Conservation (phyloP, 805 yeast species). For the Saccharomycopsis sp. region DNA sequence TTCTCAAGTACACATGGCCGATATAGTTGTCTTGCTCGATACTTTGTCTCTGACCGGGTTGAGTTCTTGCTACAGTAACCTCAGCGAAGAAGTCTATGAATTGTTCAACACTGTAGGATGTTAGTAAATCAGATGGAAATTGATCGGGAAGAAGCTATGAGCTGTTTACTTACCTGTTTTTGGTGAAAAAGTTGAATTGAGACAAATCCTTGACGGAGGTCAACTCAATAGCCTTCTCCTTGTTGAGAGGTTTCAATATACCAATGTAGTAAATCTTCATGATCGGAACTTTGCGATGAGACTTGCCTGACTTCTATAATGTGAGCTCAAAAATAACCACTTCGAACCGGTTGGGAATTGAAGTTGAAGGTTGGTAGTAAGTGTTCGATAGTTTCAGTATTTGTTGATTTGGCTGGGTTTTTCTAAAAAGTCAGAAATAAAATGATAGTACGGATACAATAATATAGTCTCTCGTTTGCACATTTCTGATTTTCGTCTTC, state of each 20-base stretch:
- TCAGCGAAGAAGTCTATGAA: conserved; percentile 92
- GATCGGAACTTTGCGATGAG: not conserved
- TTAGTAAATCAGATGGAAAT: conserved; percentile 10
- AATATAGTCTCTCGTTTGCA: no score
- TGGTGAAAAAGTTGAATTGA: conserved; percentile 84
- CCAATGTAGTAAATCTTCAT: conserved; percentile 95
- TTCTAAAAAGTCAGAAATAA: no score
- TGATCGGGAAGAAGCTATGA: not conserved
- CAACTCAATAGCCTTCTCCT: conserved; percentile 65
- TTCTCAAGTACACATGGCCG: conserved; percentile 85
- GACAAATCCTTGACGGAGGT: conserved; percentile 75
- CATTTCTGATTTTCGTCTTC: not conserved
- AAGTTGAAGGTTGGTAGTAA: no score
- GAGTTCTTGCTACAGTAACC: conserved; percentile 85
- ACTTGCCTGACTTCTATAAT: no score
- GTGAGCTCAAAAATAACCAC: no score
- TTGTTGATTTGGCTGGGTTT: no score
- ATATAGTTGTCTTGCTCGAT: conserved; percentile 82
- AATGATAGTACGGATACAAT: no score
- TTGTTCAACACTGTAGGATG: conserved; percentile 56
- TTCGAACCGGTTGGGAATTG: no score
- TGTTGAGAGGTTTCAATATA: conserved; percentile 55
- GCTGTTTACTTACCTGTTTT: conserved; percentile 29
- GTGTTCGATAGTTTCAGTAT: no score
- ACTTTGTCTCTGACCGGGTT: conserved; percentile 85